These are phyloP conservation scores for Saccharomyces hybrid DNA, from an alignment of 1,139 yeast genomes.

Conservation along the genomic window DNA sequence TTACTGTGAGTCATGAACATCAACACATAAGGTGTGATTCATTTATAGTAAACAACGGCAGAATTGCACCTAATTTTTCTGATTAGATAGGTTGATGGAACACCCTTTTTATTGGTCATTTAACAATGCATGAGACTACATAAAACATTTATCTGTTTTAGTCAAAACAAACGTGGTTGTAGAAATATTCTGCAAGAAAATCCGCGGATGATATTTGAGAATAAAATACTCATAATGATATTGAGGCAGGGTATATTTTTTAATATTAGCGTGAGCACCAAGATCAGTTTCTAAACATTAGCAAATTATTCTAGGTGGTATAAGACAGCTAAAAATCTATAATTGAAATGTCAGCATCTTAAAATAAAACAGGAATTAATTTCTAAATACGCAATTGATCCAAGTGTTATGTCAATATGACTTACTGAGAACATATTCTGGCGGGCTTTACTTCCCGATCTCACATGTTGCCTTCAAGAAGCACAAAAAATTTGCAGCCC, in stretches of 20 bases:
- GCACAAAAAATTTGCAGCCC: not conserved
- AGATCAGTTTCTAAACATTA: not conserved
- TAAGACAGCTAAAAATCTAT: not conserved
- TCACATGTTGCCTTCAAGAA: not conserved
- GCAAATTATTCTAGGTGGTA: not conserved
- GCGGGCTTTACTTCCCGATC: not conserved
- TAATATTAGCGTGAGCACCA: not conserved
- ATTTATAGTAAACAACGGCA: not conserved
- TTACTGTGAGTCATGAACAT: not conserved
- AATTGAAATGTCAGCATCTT: not conserved
- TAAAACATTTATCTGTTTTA: not conserved
- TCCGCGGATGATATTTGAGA: not conserved
- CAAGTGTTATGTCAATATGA: not conserved
- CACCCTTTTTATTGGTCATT: not conserved
- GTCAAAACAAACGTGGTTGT: not conserved
- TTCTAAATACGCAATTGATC: not conserved
- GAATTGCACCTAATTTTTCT: not conserved
- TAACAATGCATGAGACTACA: not conserved
- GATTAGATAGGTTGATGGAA: not conserved
- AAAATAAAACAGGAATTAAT: not conserved
- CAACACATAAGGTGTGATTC: not conserved
- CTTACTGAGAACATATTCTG: not conserved
- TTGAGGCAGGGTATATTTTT: not conserved
- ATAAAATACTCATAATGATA: not conserved
- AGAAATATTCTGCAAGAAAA: not conserved